Conservation (phyloP, 192 early-diverging fungal species). For the Podila verticillata region DNA sequence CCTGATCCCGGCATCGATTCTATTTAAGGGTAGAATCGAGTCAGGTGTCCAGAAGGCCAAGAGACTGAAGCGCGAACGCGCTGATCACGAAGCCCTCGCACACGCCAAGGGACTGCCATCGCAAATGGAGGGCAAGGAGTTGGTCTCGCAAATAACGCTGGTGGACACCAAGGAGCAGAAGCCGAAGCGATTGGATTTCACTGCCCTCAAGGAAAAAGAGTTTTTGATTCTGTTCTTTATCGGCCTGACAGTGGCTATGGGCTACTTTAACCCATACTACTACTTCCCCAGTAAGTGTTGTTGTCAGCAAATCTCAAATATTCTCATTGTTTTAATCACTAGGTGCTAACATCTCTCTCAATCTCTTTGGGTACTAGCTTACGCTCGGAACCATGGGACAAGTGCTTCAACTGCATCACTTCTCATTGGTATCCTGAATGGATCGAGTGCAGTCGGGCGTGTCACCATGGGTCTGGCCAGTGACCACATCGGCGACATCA, state of each 20-base stretch:
- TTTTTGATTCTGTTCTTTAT: conserved; percentile 54
- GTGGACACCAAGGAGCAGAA: conserved; percentile 23
- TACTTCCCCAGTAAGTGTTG: conserved; percentile 52
- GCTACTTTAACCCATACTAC: conserved; percentile 70
- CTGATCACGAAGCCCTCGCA: conserved; percentile 12
- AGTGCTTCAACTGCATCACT: conserved; percentile 42
- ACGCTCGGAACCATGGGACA: conserved; percentile 19
- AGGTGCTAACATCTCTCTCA: conserved; percentile 10
- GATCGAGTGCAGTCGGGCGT: conserved; percentile 63
- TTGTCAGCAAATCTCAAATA: not conserved
- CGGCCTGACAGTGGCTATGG: conserved; percentile 55
- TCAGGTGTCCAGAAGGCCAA: conserved; percentile 17
- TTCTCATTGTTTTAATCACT: not conserved
- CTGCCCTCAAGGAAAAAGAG: conserved; percentile 52
- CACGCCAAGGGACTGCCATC: not conserved
- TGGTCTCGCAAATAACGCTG: conserved; percentile 4
- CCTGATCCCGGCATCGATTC: conserved; percentile 49
- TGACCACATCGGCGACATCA: conserved; percentile 65
- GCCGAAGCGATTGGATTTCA: conserved; percentile 48
- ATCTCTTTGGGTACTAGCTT: conserved; percentile 24
- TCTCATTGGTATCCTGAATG: conserved; percentile 65
- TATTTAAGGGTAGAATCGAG: conserved; percentile 52
- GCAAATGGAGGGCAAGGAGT: conserved; percentile 4
- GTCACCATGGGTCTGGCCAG: conserved; percentile 63
- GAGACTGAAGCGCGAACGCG: conserved; percentile 23